Conservation (phyloP, 225 moss, liverwort and hornwort species). For the Bryoerythrophyllum caledonicum region DNA sequence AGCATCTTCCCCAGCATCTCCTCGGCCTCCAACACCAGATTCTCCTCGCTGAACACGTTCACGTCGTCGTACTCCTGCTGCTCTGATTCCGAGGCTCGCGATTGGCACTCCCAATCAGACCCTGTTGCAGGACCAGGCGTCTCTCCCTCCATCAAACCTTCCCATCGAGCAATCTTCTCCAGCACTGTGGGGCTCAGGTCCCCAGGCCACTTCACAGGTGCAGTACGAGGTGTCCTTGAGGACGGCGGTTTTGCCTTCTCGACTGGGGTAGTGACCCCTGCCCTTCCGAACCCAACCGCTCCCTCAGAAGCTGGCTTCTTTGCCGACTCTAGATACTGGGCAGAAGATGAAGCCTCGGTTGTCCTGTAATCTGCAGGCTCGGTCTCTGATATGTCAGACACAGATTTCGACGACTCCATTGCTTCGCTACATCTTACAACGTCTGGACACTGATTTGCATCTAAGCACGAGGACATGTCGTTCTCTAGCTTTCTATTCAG, state of each 20-base stretch:
- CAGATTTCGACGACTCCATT: constrained; percentile 23
- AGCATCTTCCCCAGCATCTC: constrained; percentile 58
- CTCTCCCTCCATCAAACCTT: constrained; percentile 56
- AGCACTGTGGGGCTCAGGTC: constrained; percentile 50
- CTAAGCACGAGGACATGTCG: constrained; percentile 8
- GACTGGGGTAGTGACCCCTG: constrained; percentile 52
- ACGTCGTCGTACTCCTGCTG: constrained; percentile 31
- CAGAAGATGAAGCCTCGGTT: constrained; percentile 22
- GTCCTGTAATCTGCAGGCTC: constrained; percentile 34
- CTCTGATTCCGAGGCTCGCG: constrained; percentile 44
- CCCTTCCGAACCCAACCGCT: constrained; percentile 28
- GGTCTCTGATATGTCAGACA: constrained; percentile 39
- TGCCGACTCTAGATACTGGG: constrained; percentile 32
- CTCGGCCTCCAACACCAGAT: constrained; percentile 49
- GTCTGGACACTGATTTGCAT: constrained; percentile 18
- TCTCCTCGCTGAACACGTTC: constrained; percentile 55
- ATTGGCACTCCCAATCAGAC: constrained; percentile 66
- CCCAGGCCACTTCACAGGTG: constrained; percentile 30
- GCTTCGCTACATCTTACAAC: constrained; percentile 23
- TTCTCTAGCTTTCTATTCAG: constrained; percentile 9
- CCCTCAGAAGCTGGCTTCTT: constrained; percentile 20
- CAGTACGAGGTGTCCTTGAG: constrained; percentile 13
- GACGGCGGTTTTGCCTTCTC: constrained; percentile 38
- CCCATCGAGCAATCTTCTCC: constrained; percentile 61
- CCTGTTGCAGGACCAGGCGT: constrained; percentile 56